Percentiles rank a stretch among this genome's conserved stretches.
Conservation (phyloP, 257 asterid genomes). For the Nicotiana undulata region DNA sequence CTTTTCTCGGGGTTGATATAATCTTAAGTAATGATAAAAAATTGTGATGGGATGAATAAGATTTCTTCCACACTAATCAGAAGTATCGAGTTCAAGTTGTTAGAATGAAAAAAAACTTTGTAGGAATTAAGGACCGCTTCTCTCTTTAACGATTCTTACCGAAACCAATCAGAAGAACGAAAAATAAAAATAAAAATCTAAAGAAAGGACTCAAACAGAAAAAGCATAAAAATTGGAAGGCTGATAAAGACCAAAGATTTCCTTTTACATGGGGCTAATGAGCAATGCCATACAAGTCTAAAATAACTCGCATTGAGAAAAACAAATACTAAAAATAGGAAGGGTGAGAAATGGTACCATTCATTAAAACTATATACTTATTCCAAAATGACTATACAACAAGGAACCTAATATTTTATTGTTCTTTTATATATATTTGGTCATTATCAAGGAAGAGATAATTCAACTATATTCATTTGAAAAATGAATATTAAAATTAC, state of each 20-base stretch:
- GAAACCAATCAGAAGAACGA: too few species aligned
- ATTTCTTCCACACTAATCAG: too few species aligned
- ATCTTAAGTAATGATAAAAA: too few species aligned
- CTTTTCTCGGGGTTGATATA: background rate
- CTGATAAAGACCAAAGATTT: background rate
- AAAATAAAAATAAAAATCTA: too few species aligned
- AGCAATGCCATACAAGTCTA: background rate
- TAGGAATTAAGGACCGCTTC: too few species aligned
- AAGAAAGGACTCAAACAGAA: background rate
- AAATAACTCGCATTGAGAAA: background rate
- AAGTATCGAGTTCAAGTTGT: too few species aligned
- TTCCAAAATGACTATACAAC: background rate
- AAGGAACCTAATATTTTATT: background rate
- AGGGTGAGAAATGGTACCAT: background rate
- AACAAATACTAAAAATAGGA: background rate
- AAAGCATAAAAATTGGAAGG: too few species aligned
- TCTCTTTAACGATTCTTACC: too few species aligned
- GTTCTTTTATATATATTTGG: background rate
- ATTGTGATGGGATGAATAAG: too few species aligned
- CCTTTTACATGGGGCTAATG: background rate
- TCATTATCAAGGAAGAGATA: background rate
- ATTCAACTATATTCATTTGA: background rate
- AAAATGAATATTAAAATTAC: background rate
- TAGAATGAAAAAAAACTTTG: too few species aligned
- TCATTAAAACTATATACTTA: background rate